phyloP scores from a whole-genome alignment of 2,329 filamentous ascomycete genomes.

The Claviceps spartinae region DNA sequence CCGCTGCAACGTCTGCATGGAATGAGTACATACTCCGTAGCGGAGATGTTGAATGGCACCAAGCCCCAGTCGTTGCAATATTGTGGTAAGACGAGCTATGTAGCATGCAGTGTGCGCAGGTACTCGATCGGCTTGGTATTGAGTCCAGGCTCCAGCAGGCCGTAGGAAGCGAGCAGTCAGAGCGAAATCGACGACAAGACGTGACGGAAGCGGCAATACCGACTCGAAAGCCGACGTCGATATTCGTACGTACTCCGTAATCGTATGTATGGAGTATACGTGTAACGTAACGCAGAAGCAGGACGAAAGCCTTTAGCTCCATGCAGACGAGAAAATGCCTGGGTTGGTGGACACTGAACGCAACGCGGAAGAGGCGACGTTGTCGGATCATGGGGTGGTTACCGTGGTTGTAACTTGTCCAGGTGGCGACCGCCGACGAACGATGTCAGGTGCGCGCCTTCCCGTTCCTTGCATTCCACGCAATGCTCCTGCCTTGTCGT shows the following conservation, averaged over 20 bases:
- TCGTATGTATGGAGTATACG: no score
- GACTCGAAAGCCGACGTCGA: no score
- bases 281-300: background rate
- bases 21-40: background rate
- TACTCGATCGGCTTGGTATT: background rate
- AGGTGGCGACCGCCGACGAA: no score
- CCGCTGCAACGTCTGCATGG: conserved; percentile 3
- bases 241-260: no score
- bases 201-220: background rate
- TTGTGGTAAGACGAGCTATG: background rate
- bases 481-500: no score
- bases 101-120: background rate
- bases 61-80: background rate
- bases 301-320: background rate
- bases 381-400: no score
- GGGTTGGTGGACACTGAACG: no score
- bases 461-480: no score
- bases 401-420: no score
- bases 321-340: background rate
- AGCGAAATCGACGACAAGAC: background rate
- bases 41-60: conserved; percentile 3
- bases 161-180: background rate
- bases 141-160: background rate
- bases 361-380: no score
- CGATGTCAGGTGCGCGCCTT: no score